These are phyloP conservation scores for Corylus heterophylla DNA, from an alignment of 306 rosid genomes.

Conservation along the genomic window DNA sequence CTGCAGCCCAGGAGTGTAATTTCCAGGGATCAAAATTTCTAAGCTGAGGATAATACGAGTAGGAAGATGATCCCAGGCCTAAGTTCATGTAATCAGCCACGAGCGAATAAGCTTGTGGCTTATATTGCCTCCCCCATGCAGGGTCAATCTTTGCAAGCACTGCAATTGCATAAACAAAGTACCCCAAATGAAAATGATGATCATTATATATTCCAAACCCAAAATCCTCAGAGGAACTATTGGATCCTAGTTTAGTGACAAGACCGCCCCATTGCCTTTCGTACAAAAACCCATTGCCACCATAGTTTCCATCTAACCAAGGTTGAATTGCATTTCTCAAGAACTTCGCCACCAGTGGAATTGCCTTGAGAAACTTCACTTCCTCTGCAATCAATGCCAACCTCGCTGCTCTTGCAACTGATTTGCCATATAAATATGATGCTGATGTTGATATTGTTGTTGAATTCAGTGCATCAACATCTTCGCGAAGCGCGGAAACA, in stretches of 20 bases:
- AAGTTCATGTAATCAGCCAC: constrained; percentile 66
- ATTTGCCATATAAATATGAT: constrained; percentile 74
- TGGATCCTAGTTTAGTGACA: constrained; percentile 70
- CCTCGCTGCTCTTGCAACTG: constrained; percentile 80
- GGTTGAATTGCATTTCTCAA: constrained; percentile 76
- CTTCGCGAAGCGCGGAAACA: constrained; percentile 53
- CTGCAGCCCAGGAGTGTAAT: constrained; percentile 84
- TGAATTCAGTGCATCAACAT: constrained; percentile 57
- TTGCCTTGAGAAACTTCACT: constrained; percentile 51
- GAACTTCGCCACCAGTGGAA: constrained; percentile 53
- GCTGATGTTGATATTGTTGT: constrained; percentile 43
- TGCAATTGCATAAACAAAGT: constrained; percentile 76
- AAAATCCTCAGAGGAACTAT: constrained; percentile 67
- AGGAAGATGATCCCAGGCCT: constrained; percentile 34
- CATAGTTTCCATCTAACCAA: constrained; percentile 73
- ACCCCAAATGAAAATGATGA: constrained; percentile 85
- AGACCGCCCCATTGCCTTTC: constrained; percentile 88
- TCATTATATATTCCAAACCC: constrained; percentile 83
- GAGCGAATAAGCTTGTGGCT: constrained; percentile 66
- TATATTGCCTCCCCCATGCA: constrained; percentile 71
- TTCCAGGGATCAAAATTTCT: constrained; percentile 69
- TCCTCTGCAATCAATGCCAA: constrained; percentile 89
- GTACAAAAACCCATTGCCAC: constrained; percentile 76
- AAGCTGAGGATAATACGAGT: constrained; percentile 42
- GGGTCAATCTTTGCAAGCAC: constrained; percentile 87